Evolutionary conservation across 176 grass and related monocot species (phyloP).

Genomic region (Thinopyrum elongatum): DNA sequence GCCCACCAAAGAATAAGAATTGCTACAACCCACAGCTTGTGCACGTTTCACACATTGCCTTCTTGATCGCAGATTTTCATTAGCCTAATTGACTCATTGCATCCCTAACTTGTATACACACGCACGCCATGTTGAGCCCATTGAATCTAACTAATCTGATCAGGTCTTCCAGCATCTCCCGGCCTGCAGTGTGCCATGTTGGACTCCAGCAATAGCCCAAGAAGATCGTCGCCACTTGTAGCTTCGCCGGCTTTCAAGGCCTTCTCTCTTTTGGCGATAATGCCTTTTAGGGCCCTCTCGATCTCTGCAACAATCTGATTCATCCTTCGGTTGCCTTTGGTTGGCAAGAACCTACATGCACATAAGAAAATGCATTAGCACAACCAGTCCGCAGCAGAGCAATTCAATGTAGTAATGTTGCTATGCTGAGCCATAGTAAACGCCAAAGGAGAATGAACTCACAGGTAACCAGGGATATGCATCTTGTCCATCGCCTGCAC

Average conservation of each 20-base stretch:
- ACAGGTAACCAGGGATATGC: conserved; percentile 69
- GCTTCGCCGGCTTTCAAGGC: conserved; percentile 24
- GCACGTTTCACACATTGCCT: too few species aligned
- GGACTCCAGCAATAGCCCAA: conserved; percentile 58
- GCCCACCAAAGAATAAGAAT: too few species aligned
- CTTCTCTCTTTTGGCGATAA: conserved; percentile 54
- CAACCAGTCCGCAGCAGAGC: neutral
- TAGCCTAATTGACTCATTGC: too few species aligned
- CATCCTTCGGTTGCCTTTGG: conserved; percentile 51
- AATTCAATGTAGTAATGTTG: too few species aligned
- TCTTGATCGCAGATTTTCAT: too few species aligned
- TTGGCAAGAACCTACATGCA: conserved; percentile 51
- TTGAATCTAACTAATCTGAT: too few species aligned
- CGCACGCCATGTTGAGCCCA: too few species aligned
- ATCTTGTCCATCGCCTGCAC: conserved; percentile 20
- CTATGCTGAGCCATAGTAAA: neutral
- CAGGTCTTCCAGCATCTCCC: conserved; percentile 48
- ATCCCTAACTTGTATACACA: too few species aligned
- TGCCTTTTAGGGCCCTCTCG: conserved; percentile 35
- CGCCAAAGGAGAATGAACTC: neutral
- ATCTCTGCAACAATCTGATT: conserved; percentile 47
- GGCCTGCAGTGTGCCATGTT: conserved; percentile 35
- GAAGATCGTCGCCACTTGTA: conserved; percentile 35
- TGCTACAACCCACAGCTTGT: too few species aligned
- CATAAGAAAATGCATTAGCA: neutral